Evolutionary conservation across 257 asterid genomes (phyloP).

Genomic region (Ilex asprella): DNA sequence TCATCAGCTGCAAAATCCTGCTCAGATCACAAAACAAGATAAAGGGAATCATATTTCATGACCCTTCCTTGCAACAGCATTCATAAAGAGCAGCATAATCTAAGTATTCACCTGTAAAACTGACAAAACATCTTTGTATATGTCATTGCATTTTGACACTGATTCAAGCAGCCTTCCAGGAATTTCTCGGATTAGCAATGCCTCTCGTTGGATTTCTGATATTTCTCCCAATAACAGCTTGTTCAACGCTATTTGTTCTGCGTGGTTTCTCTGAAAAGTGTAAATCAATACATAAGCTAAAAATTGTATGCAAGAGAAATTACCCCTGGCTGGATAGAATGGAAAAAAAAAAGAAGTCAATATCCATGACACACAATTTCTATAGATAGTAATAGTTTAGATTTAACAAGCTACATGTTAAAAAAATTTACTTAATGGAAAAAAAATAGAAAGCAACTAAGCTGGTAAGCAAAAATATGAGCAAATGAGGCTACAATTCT

Average conservation of each 20-base stretch:
- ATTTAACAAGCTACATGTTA: too few species aligned
- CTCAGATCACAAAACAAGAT: conserved; percentile 5
- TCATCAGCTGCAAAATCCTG: conserved; percentile 57
- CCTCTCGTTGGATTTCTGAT: conserved; percentile 59
- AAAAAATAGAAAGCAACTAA: too few species aligned
- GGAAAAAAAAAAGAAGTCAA: background rate
- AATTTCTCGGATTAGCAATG: conserved; percentile 34
- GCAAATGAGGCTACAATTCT: too few species aligned
- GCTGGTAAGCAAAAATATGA: too few species aligned
- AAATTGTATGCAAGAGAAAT: conserved; percentile 4
- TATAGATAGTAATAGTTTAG: too few species aligned
- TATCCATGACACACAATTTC: background rate
- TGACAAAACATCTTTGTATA: conserved; percentile 48
- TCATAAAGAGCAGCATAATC: conserved; percentile 4
- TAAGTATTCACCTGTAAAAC: conserved; percentile 47
- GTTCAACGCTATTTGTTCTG: conserved; percentile 45
- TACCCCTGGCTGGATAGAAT: too few species aligned
- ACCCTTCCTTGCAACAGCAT: background rate
- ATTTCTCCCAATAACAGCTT: conserved; percentile 44
- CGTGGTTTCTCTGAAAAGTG: conserved; percentile 46
- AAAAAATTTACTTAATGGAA: too few species aligned
- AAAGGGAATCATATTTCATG: background rate
- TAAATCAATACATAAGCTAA: conserved; percentile 20
- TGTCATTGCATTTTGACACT: conserved; percentile 52
- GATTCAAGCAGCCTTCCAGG: conserved; percentile 51